Evolutionary conservation across 768 basidiomycete genomes (phyloP).

Genomic region (Phanerochaete sordida): DNA sequence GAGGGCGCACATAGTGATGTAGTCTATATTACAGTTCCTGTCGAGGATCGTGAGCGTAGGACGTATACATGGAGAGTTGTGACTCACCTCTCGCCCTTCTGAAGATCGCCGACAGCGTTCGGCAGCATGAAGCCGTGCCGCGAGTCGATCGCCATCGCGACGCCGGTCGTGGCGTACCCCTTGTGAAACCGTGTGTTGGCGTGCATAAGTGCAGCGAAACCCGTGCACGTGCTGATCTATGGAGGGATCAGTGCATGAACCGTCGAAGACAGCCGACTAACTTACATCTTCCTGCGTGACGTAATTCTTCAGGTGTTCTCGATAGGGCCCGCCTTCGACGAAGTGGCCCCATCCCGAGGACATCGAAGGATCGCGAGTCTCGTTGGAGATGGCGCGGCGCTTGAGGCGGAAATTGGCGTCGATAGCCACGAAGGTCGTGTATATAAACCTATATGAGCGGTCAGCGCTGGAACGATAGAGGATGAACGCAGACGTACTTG

Average conservation of each 20-base stretch:
- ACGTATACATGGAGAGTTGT: neutral
- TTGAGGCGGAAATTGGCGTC: conserved; percentile 30
- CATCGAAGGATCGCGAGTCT: conserved; percentile 18
- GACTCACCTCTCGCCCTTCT: conserved; percentile 24
- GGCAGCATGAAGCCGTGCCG: conserved; percentile 21
- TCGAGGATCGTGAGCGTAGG: neutral
- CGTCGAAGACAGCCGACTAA: neutral
- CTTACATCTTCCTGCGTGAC: conserved; percentile 19
- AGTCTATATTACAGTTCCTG: conserved; percentile 24
- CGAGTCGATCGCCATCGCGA: conserved; percentile 9
- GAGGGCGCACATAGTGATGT: conserved; percentile 12
- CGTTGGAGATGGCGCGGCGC: conserved; percentile 11
- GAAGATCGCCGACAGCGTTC: conserved; percentile 22
- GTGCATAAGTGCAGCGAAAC: neutral
- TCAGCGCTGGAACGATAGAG: neutral
- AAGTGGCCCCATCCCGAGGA: conserved; percentile 24
- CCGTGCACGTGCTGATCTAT: neutral
- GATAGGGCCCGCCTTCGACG: conserved; percentile 20
- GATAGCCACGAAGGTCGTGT: conserved; percentile 21
- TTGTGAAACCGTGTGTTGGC: neutral
- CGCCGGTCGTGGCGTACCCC: neutral
- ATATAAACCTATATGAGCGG: conserved; percentile 23
- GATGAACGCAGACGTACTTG: conserved; percentile 6
- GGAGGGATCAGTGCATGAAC: neutral
- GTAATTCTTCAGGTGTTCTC: conserved; percentile 13